Percentiles rank a stretch among this genome's conserved stretches.
These are phyloP conservation scores for Spathaspora girioi DNA, from an alignment of 805 yeast species.

Conservation along the genomic window DNA sequence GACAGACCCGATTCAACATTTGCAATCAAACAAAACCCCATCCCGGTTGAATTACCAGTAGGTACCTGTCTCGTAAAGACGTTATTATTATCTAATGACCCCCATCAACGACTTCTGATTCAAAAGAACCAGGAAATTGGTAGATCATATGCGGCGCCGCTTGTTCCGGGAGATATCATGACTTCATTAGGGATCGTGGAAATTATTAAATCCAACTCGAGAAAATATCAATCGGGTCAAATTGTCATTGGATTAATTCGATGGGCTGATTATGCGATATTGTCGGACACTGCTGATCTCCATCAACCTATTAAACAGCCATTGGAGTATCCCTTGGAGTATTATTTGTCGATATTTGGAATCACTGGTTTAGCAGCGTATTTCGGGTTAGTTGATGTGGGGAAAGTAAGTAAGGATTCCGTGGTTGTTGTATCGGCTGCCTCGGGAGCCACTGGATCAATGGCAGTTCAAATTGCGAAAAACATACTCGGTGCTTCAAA, in stretches of 20 bases:
- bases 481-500: conserved; percentile 21
- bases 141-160: conserved; percentile 18
- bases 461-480: conserved; percentile 29
- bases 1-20: conserved; percentile 27
- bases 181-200: conserved; percentile 12
- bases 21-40: conserved; percentile 14
- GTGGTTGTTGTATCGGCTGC: conserved; percentile 27
- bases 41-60: conserved; percentile 13
- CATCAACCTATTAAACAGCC: conserved; percentile 14
- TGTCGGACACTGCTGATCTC: conserved; percentile 10
- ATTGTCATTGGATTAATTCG: conserved; percentile 14
- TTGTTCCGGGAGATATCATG: conserved; percentile 16
- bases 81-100: conserved; percentile 32
- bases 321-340: conserved; percentile 16
- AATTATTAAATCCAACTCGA: conserved; percentile 21
- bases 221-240: conserved; percentile 20
- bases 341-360: conserved; percentile 23
- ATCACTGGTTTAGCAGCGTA: conserved; percentile 29
- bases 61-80: conserved; percentile 25
- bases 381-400: conserved; percentile 19
- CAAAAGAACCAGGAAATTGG: conserved; percentile 23
- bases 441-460: conserved; percentile 31
- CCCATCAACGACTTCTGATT: conserved; percentile 35
- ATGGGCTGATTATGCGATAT: conserved; percentile 23
- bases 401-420: conserved; percentile 14